A percentile compares a stretch with the other conserved stretches of the same genome.
Evolutionary conservation across 441 rosid genomes (phyloP).

Genomic region (Rhodomyrtus psidioides): DNA sequence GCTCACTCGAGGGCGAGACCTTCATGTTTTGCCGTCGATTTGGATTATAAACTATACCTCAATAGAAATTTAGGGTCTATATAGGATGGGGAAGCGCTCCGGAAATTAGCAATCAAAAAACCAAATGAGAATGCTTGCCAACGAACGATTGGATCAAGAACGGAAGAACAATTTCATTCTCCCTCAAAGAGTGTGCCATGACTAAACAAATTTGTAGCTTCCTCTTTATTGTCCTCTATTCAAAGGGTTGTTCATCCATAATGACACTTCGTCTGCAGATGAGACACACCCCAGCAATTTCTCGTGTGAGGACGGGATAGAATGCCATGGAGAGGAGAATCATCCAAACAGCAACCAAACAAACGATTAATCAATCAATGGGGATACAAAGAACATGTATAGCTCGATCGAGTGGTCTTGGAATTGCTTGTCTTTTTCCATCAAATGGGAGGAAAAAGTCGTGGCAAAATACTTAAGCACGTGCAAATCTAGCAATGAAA

Average conservation of each 20-base stretch:
- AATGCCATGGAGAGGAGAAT: not conserved
- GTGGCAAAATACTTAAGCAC: not conserved
- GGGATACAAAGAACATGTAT: not conserved
- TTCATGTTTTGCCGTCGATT: accelerated
- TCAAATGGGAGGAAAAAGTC: not conserved
- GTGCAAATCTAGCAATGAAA: not conserved
- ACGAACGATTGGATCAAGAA: not conserved
- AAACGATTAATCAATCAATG: not conserved
- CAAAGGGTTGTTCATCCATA: not conserved
- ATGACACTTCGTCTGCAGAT: not conserved
- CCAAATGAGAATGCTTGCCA: not conserved
- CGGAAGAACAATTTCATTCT: not conserved
- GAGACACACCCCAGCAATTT: not conserved
- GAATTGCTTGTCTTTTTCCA: not conserved
- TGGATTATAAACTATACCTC: accelerated
- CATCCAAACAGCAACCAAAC: not conserved
- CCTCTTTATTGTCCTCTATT: not conserved
- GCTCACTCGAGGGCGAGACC: not conserved
- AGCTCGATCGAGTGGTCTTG: not conserved
- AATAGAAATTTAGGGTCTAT: not conserved
- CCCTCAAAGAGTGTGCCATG: not conserved
- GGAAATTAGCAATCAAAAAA: not conserved
- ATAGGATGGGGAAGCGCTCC: not conserved
- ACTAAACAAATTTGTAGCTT: not conserved
- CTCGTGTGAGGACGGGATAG: not conserved